Evolutionary conservation across 2,329 filamentous ascomycete genomes (phyloP).

Genomic region (Ilyonectria robusta): DNA sequence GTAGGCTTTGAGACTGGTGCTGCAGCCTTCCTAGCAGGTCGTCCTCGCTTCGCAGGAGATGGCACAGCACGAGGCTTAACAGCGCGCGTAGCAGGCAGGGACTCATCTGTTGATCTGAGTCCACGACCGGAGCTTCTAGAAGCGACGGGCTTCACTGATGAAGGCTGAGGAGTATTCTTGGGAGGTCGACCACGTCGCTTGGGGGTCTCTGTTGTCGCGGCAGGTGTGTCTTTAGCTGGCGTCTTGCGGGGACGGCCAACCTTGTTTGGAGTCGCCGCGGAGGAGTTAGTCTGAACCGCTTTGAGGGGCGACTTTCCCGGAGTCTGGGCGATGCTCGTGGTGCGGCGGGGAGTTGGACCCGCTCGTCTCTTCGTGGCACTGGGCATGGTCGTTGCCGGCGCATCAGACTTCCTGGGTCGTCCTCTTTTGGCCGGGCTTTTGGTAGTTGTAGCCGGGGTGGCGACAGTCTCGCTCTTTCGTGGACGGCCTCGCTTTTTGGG

Average conservation of each 20-base stretch:
- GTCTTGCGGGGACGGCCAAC: conserved; percentile 12
- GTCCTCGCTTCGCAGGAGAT: conserved; percentile 40
- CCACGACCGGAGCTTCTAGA: conserved; percentile 20
- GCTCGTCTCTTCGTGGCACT: conserved; percentile 29
- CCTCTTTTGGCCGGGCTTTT: conserved; percentile 38
- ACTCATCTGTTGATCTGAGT: conserved; percentile 1
- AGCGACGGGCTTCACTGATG: conserved; percentile 15
- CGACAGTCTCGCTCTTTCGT: conserved; percentile 39
- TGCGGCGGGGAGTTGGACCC: conserved; percentile 29
- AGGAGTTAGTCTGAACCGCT: conserved; percentile 21
- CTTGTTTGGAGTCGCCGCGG: conserved; percentile 18
- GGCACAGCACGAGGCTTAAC: conserved; percentile 32
- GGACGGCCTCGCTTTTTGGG: conserved; percentile 45
- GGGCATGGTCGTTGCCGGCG: conserved; percentile 14
- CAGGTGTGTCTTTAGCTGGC: conserved; percentile 2
- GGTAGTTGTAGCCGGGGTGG: conserved; percentile 33
- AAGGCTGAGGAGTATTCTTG: conserved; percentile 33
- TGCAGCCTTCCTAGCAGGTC: conserved; percentile 34
- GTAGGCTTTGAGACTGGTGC: conserved; percentile 9
- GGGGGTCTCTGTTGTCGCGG: conserved; percentile 34
- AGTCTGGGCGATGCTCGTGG: conserved; percentile 33
- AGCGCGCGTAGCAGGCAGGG: conserved; percentile 24
- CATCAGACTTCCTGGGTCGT: conserved; percentile 42
- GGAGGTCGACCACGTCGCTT: conserved; percentile 43
- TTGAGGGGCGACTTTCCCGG: conserved; percentile 24